Percentiles rank a stretch among this genome's conserved stretches.
Evolutionary conservation across 1,284 basidiomycete species (phyloP).

Genomic region (Rhodotorula mucilaginosa): DNA sequence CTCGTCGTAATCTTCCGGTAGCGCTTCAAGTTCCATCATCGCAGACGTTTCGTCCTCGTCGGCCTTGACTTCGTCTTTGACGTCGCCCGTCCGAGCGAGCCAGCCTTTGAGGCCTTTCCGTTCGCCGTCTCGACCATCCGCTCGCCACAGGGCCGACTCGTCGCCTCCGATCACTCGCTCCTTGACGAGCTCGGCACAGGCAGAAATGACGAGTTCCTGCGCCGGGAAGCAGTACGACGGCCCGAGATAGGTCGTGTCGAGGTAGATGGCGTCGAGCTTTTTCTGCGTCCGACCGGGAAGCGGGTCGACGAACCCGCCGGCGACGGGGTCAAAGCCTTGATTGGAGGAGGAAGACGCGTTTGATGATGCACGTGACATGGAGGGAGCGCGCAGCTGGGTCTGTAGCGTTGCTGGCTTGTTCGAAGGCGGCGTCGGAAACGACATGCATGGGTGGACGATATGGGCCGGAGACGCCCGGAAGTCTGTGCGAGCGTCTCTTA

Average conservation of each 20-base stretch:
- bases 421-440: conserved; percentile 8
- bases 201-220: conserved; percentile 84
- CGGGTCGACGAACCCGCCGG: background rate
- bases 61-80: conserved; percentile 47
- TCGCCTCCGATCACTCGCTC: conserved; percentile 55
- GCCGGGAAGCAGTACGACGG: conserved; percentile 94
- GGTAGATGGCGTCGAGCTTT: conserved; percentile 79
- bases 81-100: conserved; percentile 48
- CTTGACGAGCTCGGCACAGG: conserved; percentile 79
- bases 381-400: background rate
- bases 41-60: conserved; percentile 37
- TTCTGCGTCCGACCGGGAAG: conserved; percentile 57
- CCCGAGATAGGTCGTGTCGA: conserved; percentile 95
- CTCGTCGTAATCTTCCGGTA: background rate
- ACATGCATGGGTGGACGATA: conserved; percentile 72
- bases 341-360: background rate
- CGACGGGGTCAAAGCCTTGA: background rate
- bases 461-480: conserved; percentile 66
- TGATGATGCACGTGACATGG: conserved; percentile 2
- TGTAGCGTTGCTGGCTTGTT: background rate
- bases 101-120: conserved; percentile 44
- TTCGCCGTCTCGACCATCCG: conserved; percentile 35
- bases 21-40: conserved; percentile 30
- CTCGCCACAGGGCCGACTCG: conserved; percentile 38
- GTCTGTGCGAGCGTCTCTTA: conserved; percentile 5